These are phyloP conservation scores for Pythium rhizo-oryzae DNA, from an alignment of 352 stramenopile species.

Conservation along the genomic window DNA sequence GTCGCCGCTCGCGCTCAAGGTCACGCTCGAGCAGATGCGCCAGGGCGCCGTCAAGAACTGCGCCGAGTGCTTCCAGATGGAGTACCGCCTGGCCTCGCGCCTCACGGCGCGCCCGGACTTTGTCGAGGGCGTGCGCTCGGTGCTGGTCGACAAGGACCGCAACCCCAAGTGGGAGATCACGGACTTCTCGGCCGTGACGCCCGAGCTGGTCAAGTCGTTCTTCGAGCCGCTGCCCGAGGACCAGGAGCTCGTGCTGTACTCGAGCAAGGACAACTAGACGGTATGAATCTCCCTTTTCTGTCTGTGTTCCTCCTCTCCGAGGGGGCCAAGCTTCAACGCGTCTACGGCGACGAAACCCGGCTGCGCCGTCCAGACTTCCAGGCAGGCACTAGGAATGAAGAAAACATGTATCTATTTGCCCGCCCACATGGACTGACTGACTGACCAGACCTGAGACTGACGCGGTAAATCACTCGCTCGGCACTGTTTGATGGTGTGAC, in stretches of 20 bases:
- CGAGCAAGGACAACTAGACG: constrained; percentile 35
- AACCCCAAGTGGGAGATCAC: constrained; percentile 90
- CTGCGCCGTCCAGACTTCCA: neutral
- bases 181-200: constrained; percentile 61
- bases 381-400: constrained; percentile 13
- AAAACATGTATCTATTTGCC: constrained; percentile 18
- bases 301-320: neutral
- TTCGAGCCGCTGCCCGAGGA: constrained; percentile 81
- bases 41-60: constrained; percentile 85
- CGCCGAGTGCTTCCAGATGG: constrained; percentile 95
- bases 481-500: neutral
- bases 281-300: neutral
- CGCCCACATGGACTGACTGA: no score
- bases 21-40: constrained; percentile 94
- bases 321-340: neutral
- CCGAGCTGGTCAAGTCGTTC: constrained; percentile 74
- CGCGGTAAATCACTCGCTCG: no score
- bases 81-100: constrained; percentile 86
- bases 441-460: no score
- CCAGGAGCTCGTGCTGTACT: constrained; percentile 79
- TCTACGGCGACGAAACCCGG: neutral
- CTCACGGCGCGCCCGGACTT: constrained; percentile 94
- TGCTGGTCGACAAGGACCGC: constrained; percentile 97
- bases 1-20: constrained; percentile 94
- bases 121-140: constrained; percentile 95